Evolutionary conservation across 768 basidiomycete genomes (phyloP), one percentile per base, ranked within the genome.

Genomic region (Leccinum arenicola): DNA sequence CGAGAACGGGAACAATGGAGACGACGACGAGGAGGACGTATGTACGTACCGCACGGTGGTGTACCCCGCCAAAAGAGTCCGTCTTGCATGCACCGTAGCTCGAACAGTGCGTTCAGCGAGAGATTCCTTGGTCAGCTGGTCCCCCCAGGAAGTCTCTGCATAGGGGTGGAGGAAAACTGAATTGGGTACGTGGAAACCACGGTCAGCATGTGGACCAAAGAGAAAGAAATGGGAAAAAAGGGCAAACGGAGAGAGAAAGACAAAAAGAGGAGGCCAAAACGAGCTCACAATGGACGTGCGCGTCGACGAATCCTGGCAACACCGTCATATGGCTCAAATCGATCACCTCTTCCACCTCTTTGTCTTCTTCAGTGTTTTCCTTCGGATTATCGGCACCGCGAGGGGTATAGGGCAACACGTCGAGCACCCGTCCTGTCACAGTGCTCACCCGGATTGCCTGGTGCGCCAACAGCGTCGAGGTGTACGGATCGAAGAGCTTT

Each of bases 91-190:
- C 3, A 80, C 77, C 0, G 83, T 82, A 4, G 86, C 86, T 36
- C 86, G 78, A 9, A 89, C 69, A 1, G 83, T 83, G 17, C 86
- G 79, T 65, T 89, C 86, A 3, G 77, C 77, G 6, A 85, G 66
- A 29, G 75, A 78, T 65, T 87, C 86, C 66, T 80, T 80, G 5
- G 80, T 83, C 15, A 86, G 66, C 63, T 87, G 86, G 64, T 86
- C 84, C 15, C 76, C 74, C 86, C 86, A 88, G 7, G 82, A 74
- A 4, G 79, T 79, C 69, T 87, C 85, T 4, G 75, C 65, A 66
- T 86, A 88, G 1, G 83, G 75, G 64, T 86, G 85, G 6, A 87
- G 72, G 64, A 87, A 86, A 31, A 87, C 80, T 50, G 49, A 17
- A 29, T n/a, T 27, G 15, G 27, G 49, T 50, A 29, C 48, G 14